Evolutionary conservation across 2,329 filamentous ascomycete species (phyloP), one percentile per base, ranked within the genome.

Genomic region (Talaromyces piceae): DNA sequence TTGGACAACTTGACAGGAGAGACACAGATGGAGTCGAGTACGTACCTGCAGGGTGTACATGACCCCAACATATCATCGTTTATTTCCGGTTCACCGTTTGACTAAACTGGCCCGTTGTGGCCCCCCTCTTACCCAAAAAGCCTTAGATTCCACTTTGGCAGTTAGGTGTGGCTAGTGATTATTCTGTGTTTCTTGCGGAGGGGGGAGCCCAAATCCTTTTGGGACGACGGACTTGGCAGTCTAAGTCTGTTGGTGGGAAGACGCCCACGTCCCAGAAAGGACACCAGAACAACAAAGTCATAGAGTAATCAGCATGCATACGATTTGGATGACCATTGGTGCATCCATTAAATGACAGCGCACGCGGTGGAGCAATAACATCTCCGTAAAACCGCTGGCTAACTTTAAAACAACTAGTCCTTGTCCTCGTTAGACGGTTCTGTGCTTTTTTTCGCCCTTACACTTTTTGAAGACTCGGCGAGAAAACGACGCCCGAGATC

Each of bases 91-190:
- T 43, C 23, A 43, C 23, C 22, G 39, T 43, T 43, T n/a, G 25
- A 13, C 18, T 41, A 41, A 20, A 3, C 22, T 37, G 31, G 12
- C 16, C 16, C 31, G 31, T 5, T 37, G 31, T 28, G 39, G 39
- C 39, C 18, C n/a, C n/a, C 37, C 39, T 25, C 22, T 4, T 43
- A 23, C 39, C 22, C 39, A 25, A 43, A 43, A 1, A 23, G 39
- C 23, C 39, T 43, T 43, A 43, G 23, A 43, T 43, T 43, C 39
- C 39, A 43, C 39, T 25, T 43, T 43, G 39, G 39, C 39, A 43
- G 39, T 37, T 43, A 22, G 7, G 39, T 43, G 39, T 43, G 20
- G 20, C 39, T 23, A 43, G 20, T 43, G 5, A 43, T 25, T 25
- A 18, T 43, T 18, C 33, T 37, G n/a, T 16, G 33, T 9, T 7